A percentile compares a stretch with the other conserved stretches of the same genome.
Evolutionary conservation across 257 asterid species (phyloP).

Genomic region (Salvia hispanica): DNA sequence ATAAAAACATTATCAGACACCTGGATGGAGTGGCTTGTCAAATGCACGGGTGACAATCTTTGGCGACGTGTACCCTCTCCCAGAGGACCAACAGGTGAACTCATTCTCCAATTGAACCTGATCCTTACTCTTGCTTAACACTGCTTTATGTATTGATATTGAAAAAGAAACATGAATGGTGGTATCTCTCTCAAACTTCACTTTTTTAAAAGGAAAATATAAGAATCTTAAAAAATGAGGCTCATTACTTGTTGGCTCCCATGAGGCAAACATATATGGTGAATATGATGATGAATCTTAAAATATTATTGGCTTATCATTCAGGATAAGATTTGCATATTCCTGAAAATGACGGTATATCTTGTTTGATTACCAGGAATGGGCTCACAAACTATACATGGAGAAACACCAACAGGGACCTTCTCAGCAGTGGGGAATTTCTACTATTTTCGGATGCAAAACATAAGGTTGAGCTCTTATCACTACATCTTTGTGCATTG

Average conservation of each 20-base stretch:
- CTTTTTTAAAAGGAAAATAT: background rate
- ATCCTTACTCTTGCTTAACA: background rate
- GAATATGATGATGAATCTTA: conserved; percentile 16
- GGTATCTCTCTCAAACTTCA: background rate
- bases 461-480: conserved; percentile 65
- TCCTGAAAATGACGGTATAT: conserved; percentile 19
- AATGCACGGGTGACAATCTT: conserved; percentile 96
- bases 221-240: background rate
- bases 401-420: conserved; percentile 98
- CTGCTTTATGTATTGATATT: background rate
- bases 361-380: conserved; percentile 51
- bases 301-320: conserved; percentile 4
- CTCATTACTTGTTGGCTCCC: conserved; percentile 13
- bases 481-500: background rate
- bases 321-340: conserved; percentile 5
- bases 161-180: background rate
- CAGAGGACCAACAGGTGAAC: conserved; percentile 86
- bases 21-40: conserved; percentile 99
- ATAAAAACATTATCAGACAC: conserved; percentile 53
- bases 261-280: background rate
- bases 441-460: conserved; percentile 93
- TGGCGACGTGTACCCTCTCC: conserved; percentile 91
- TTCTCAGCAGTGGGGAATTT: conserved; percentile 98
- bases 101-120: conserved; percentile 25
- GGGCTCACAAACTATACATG: conserved; percentile 92